Percentiles rank a stretch among this genome's conserved stretches.
Evolutionary conservation across 1,284 basidiomycete species (phyloP).

Genomic region (Cystobasidiaceae sp.): DNA sequence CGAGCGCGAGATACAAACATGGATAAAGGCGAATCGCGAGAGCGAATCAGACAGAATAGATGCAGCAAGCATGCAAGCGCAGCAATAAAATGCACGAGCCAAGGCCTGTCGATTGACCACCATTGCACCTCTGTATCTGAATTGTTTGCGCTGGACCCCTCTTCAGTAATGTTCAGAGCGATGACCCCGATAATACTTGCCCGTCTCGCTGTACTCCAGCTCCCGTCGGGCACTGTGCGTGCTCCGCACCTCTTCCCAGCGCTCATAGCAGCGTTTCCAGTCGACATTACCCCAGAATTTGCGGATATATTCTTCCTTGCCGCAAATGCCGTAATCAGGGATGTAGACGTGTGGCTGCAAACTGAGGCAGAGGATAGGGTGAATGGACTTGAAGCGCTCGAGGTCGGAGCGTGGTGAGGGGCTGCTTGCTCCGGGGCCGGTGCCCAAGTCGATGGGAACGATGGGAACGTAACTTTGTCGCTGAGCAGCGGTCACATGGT

Average conservation of each 20-base stretch:
- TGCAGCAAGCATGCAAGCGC: neutral
- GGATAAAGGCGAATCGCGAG: slow-evolving; percentile 17
- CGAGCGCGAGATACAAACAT: slow-evolving; percentile 14
- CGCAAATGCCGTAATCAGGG: slow-evolving; percentile 85
- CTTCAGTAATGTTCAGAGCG: no score
- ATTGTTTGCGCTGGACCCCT: no score
- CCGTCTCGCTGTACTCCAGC: no score
- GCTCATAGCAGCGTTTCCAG: slow-evolving; percentile 55
- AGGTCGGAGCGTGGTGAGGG: neutral
- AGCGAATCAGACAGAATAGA: neutral
- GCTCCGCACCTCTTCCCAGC: slow-evolving; percentile 1
- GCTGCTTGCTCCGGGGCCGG: neutral
- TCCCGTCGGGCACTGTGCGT: neutral
- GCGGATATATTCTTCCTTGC: slow-evolving; percentile 80
- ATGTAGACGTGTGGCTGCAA: slow-evolving; percentile 91
- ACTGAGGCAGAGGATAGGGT: slow-evolving; percentile 76
- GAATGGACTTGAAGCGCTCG: slow-evolving; percentile 48
- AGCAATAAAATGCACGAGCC: neutral
- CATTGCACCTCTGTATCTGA: no score
- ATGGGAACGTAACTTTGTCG: neutral
- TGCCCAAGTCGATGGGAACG: neutral
- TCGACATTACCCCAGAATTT: slow-evolving; percentile 85
- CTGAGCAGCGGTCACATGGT: no score
- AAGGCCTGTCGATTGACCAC: no score
- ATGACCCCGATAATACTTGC: no score